A percentile compares a stretch with the other conserved stretches of the same genome.
phyloP scores from a whole-genome alignment of 2,329 filamentous ascomycete genomes.

The Fusarium poae region DNA sequence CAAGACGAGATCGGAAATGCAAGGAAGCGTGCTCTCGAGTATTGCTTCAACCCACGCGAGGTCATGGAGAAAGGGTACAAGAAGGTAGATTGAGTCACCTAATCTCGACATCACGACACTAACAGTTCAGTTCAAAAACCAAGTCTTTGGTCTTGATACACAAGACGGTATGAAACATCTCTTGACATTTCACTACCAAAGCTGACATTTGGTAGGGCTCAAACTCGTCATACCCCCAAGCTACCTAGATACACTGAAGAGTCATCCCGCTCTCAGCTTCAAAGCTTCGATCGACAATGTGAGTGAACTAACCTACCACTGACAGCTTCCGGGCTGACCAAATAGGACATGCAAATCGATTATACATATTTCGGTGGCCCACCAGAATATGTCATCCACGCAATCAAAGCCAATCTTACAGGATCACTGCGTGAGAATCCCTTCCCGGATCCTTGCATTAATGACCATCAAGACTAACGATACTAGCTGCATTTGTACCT shows the following conservation, averaged over 20 bases:
- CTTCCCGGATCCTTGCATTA: accelerated
- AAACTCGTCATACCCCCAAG: constrained; percentile 9
- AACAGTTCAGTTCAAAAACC: constrained; percentile 15
- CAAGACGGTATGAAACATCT: constrained; percentile 4
- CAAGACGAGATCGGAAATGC: constrained; percentile 19
- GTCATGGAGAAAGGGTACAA: constrained; percentile 19
- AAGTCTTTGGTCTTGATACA: constrained; percentile 24
- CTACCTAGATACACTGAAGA: constrained; percentile 14
- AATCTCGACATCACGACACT: accelerated
- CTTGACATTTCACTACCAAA: accelerated
- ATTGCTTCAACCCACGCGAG: constrained; percentile 20
- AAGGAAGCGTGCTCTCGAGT: constrained; percentile 17
- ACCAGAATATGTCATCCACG: constrained; percentile 22
- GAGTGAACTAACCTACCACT: accelerated
- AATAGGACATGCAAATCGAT: constrained; percentile 25
- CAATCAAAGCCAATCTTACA: constrained; percentile 19
- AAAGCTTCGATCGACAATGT: constrained; percentile 27
- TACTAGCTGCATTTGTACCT: neutral
- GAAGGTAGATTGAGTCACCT: accelerated
- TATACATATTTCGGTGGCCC: constrained; percentile 28
- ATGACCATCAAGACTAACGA: neutral
- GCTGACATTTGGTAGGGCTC: neutral
- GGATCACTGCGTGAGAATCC: constrained; percentile 8
- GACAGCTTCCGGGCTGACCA: neutral
- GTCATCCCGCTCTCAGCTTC: constrained; percentile 24